These are phyloP conservation scores for Pythium aristosporum DNA, from an alignment of 352 stramenopile species.

Conservation along the genomic window DNA sequence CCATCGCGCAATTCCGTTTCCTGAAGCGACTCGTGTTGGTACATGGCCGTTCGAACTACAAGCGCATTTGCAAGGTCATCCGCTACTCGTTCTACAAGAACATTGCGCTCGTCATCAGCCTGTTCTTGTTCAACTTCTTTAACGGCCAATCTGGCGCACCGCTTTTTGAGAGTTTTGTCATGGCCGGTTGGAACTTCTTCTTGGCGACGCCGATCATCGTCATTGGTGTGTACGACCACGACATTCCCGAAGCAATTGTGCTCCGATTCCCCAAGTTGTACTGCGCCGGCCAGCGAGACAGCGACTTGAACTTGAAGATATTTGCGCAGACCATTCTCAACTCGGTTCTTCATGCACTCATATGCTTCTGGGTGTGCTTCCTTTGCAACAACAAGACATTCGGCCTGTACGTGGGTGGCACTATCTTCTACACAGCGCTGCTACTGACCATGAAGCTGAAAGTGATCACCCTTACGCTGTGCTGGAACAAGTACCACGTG, in stretches of 20 bases:
- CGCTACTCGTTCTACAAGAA: conserved; percentile 99
- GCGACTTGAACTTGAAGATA: conserved; percentile 58
- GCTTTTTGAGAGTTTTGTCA: conserved; percentile 80
- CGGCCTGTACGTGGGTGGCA: conserved; percentile 51
- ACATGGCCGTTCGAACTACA: conserved; percentile 97
- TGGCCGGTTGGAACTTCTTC: conserved; percentile 86
- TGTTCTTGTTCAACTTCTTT: conserved; percentile 93
- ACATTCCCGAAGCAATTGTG: conserved; percentile 50
- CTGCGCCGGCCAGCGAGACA: conserved; percentile 40
- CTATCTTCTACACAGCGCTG: conserved; percentile 65
- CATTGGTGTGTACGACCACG: conserved; percentile 74
- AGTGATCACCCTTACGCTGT: conserved; percentile 58
- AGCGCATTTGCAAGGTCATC: conserved; percentile 93
- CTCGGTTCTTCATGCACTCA: conserved; percentile 46
- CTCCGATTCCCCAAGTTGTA: conserved; percentile 60
- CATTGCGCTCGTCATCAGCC: conserved; percentile 91
- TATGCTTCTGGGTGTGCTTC: conserved; percentile 58
- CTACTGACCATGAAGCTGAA: conserved; percentile 74
- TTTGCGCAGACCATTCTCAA: conserved; percentile 59
- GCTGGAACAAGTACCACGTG: conserved; percentile 65
- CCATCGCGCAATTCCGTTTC: conserved; percentile 96
- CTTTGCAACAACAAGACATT: conserved; percentile 35
- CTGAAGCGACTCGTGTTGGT: conserved; percentile 93
- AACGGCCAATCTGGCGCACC: conserved; percentile 89
- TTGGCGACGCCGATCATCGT: conserved; percentile 89